Percentiles rank a stretch among this genome's conserved stretches.
Evolutionary conservation across 345 rosid species (phyloP).

Genomic region (Lepidium aucheri): DNA sequence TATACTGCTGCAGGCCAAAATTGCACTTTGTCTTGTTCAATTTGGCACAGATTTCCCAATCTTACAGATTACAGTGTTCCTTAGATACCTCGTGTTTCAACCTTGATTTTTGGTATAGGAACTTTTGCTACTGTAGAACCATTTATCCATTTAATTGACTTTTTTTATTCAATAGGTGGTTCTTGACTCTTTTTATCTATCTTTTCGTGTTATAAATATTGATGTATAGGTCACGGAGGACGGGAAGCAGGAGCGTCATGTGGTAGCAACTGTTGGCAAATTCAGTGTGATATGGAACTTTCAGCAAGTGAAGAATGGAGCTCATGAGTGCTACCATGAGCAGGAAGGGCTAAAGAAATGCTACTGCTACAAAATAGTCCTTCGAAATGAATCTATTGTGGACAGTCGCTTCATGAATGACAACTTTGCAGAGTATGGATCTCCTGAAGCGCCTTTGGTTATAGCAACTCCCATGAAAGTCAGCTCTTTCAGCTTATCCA

Average conservation of each 20-base stretch:
- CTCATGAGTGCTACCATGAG: conserved; percentile 69
- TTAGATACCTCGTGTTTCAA: neutral
- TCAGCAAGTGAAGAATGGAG: conserved; percentile 67
- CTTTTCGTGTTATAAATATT: neutral
- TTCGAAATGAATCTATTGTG: conserved; percentile 79
- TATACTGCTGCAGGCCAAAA: neutral
- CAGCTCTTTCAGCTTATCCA: conserved; percentile 95
- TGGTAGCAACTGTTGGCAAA: conserved; percentile 95
- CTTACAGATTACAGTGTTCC: neutral
- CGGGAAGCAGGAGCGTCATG: conserved; percentile 80
- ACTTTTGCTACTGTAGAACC: neutral
- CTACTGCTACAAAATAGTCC: conserved; percentile 89
- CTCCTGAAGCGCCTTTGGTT: conserved; percentile 97
- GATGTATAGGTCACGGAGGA: conserved; percentile 62
- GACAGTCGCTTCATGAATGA: conserved; percentile 99
- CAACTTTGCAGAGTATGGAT: conserved; percentile 78
- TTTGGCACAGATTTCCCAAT: neutral
- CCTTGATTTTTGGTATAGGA: neutral
- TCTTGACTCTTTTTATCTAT: neutral
- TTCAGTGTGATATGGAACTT: conserved; percentile 94
- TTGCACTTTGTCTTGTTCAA: neutral
- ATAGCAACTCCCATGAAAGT: conserved; percentile 94
- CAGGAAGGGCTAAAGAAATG: conserved; percentile 81
- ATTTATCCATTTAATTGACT: neutral
- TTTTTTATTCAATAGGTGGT: neutral